Conservation (phyloP, 2,329 filamentous ascomycete genomes). For the Harringtonia lauricola region DNA sequence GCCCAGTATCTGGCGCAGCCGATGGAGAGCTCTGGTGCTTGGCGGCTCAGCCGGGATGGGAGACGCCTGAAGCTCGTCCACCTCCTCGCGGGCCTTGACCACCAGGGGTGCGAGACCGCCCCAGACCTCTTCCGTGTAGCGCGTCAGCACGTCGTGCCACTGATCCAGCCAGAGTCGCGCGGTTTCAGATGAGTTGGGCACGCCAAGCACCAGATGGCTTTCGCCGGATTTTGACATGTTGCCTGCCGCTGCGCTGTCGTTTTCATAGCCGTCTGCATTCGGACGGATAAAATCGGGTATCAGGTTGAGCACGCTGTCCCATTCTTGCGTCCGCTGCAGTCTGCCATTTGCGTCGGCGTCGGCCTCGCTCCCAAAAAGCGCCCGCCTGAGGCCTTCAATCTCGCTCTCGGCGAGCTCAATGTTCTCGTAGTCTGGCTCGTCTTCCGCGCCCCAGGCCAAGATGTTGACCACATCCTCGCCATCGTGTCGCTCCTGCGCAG, state of each 20-base stretch:
- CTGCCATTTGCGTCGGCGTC: conserved; percentile 6
- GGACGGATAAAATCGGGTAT: conserved; percentile 30
- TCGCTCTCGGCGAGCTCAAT: conserved; percentile 18
- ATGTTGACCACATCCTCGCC: conserved; percentile 28
- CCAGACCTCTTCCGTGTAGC: conserved; percentile 58
- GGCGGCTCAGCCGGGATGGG: conserved; percentile 11
- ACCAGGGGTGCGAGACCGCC: conserved; percentile 48
- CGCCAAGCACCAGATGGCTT: conserved; percentile 24
- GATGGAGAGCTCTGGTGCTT: conserved; percentile 22
- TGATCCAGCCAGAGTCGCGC: conserved; percentile 36
- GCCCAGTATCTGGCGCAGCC: conserved; percentile 27
- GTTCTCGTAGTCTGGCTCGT: conserved; percentile 10
- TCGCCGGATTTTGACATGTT: conserved; percentile 4
- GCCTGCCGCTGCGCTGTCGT: conserved; percentile 8
- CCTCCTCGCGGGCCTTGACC: conserved; percentile 42
- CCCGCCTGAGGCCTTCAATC: conserved; percentile 21
- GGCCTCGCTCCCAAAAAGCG: conserved; percentile 22
- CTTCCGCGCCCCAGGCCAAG: conserved; percentile 16
- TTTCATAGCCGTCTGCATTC: conserved; percentile 10
- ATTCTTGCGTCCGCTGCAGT: conserved; percentile 14
- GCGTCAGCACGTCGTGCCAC: conserved; percentile 44
- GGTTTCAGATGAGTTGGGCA: conserved; percentile 24
- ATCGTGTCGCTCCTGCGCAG: conserved; percentile 24
- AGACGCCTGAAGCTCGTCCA: conserved; percentile 28
- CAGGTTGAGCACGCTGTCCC: conserved; percentile 40